These are phyloP conservation scores for Aspergillus sp. DNA, from an alignment of 2,329 filamentous ascomycete species.

Conservation along the genomic window DNA sequence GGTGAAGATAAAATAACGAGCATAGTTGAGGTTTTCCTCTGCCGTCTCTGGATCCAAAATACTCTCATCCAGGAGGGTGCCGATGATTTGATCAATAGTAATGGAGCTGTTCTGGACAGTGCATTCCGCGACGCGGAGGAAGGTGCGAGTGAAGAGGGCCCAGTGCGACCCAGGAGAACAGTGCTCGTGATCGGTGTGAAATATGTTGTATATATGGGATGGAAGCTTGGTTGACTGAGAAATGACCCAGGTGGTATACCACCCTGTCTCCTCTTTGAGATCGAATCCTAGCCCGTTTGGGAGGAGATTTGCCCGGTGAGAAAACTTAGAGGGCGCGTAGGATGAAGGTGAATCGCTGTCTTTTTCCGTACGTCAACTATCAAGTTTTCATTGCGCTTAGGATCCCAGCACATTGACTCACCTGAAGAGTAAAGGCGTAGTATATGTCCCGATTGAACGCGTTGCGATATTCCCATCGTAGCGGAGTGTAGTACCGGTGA, in stretches of 20 bases:
- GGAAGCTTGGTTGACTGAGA: not conserved
- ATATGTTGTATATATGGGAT: not conserved
- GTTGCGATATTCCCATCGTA: not conserved
- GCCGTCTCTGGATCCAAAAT: not conserved
- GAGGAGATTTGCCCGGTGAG: not conserved
- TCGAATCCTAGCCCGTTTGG: not conserved
- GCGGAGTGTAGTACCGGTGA: not conserved
- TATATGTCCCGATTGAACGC: not conserved
- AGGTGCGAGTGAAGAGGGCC: not conserved
- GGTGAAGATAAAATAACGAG: conserved; percentile 3
- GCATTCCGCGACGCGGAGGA: not conserved
- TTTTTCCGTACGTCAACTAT: not conserved
- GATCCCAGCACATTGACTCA: not conserved
- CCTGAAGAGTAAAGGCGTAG: not conserved
- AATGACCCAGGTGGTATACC: not conserved
- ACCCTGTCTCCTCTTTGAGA: not conserved
- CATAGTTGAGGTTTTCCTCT: not conserved
- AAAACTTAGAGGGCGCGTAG: not conserved
- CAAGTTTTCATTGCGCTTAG: not conserved
- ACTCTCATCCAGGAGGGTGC: not conserved
- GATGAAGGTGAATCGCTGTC: not conserved
- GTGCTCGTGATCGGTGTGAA: not conserved
- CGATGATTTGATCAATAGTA: not conserved
- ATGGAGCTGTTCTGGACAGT: not conserved
- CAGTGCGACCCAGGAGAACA: not conserved